Conservation (phyloP, 129 eudicot genomes). For the Helichrysum umbraculigerum region DNA sequence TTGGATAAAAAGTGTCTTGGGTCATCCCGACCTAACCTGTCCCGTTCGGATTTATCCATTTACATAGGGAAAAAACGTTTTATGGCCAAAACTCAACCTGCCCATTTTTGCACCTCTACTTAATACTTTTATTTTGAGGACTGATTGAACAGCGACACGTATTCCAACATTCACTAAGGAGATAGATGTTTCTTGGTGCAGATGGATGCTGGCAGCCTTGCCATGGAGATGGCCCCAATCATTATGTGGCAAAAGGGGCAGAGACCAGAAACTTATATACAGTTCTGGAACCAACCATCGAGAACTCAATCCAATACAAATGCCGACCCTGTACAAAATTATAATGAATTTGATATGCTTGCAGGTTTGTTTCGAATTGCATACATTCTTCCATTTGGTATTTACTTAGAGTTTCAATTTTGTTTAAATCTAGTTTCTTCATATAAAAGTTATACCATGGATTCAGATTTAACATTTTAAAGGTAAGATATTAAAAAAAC, state of each 20-base stretch:
- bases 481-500: too few relatives aligned
- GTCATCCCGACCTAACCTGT: neutral
- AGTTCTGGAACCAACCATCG: conserved; percentile 74
- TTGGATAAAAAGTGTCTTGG: neutral
- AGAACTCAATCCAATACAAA: conserved; percentile 44
- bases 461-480: too few relatives aligned
- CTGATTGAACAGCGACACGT: neutral
- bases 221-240: conserved; percentile 89
- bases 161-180: conserved; percentile 8
- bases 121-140: neutral
- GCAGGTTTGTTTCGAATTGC: conserved; percentile 49
- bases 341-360: conserved; percentile 66
- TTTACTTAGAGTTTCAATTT: neutral
- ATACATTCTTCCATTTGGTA: neutral
- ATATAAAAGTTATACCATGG: too few relatives aligned
- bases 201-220: conserved; percentile 96
- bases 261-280: conserved; percentile 71
- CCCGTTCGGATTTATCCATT: neutral
- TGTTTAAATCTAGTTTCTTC: neutral
- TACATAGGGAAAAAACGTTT: too few relatives aligned
- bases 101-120: conserved; percentile 5
- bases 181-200: conserved; percentile 29
- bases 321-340: conserved; percentile 36
- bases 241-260: conserved; percentile 84
- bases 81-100: neutral